Conservation (phyloP, 805 yeast genomes). For the Jamesozyma spencerorum region DNA sequence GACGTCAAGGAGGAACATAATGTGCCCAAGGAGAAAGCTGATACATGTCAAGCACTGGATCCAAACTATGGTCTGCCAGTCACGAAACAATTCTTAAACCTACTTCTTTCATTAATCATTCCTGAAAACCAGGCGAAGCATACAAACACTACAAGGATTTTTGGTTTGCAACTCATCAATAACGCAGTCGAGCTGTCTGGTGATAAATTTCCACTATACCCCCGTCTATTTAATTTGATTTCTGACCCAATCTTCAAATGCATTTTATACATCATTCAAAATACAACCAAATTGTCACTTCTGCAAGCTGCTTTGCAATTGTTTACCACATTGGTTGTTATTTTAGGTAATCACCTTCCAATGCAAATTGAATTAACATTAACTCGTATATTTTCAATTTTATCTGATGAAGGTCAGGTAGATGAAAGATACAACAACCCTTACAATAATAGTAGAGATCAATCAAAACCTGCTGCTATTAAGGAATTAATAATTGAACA, state of each 20-base stretch:
- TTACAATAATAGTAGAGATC: conserved; percentile 7
- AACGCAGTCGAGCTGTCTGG: conserved; percentile 81
- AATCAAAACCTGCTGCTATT: conserved; percentile 34
- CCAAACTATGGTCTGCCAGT: conserved; percentile 63
- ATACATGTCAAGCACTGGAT: conserved; percentile 12
- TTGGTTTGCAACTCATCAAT: conserved; percentile 68
- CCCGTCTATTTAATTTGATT: conserved; percentile 55
- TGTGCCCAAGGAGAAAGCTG: conserved; percentile 3
- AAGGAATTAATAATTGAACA: conserved; percentile 83
- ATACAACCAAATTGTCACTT: conserved; percentile 57
- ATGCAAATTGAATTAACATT: conserved; percentile 73
- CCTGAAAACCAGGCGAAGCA: conserved; percentile 78
- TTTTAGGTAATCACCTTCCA: conserved; percentile 56
- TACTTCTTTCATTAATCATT: conserved; percentile 68
- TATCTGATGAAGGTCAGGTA: conserved; percentile 22
- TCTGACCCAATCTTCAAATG: conserved; percentile 82
- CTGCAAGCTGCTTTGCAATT: conserved; percentile 69
- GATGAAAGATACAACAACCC: conserved; percentile 9
- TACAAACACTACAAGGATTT: conserved; percentile 76
- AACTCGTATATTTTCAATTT: conserved; percentile 51
- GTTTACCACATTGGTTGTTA: conserved; percentile 60
- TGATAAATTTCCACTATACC: conserved; percentile 45
- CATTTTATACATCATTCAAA: conserved; percentile 68
- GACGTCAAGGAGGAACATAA: conserved; percentile 4
- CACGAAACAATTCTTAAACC: conserved; percentile 65